Base-by-base conservation (phyloP, 495 filamentous ascomycete genomes). In the Sordaria brevicollis region DNA sequence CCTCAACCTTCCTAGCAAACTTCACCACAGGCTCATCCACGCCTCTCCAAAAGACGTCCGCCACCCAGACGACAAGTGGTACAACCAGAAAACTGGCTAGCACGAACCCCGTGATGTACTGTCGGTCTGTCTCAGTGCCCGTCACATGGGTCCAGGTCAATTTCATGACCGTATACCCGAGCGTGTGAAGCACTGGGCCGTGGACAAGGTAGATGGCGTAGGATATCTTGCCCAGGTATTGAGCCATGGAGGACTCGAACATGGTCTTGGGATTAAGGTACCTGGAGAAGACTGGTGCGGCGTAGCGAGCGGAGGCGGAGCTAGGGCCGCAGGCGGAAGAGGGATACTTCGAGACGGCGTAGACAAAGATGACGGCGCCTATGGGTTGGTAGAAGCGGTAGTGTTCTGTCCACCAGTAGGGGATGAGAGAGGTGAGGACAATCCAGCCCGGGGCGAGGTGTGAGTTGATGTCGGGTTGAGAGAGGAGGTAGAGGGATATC, bases 161-260 rank as follows among this genome's bases (percentile, higher is more conserved):
- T 9, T 72, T 70, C 73, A 82, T 74, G 5, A 83, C 71, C 4
- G 74, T 68, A 68, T 81, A 84, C 5, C 83, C 83, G 3, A 82
- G 25, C 5, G 80, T 80, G 67, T 86, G 83, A 67, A 79, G 69
- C 0, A 85, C 79, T 15, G 85, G 85, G 1, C 85, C 85, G 72
- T 87, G 85, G 75, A 86, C 79, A 21, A 87, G 77, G 70, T 87
- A 87, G 10, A 87, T 71, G 35, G 83, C 80, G 70, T 84, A 87
- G 67, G 81, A 83, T 62, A 86, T 84, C 67, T 76, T 78, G 57
- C 84, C 85, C 9, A 86, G 74, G 73, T 87, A 86, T 71, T 84
- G 82, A 13, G 80, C 76, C 5, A 69, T 19, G 5, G 69, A 25
- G 19, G 72, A 69, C 38, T 78, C 78, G 67, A 83, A 83, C 34